Evolutionary conservation across 2,329 filamentous ascomycete genomes (phyloP).

Genomic region (Neurospora sp.): DNA sequence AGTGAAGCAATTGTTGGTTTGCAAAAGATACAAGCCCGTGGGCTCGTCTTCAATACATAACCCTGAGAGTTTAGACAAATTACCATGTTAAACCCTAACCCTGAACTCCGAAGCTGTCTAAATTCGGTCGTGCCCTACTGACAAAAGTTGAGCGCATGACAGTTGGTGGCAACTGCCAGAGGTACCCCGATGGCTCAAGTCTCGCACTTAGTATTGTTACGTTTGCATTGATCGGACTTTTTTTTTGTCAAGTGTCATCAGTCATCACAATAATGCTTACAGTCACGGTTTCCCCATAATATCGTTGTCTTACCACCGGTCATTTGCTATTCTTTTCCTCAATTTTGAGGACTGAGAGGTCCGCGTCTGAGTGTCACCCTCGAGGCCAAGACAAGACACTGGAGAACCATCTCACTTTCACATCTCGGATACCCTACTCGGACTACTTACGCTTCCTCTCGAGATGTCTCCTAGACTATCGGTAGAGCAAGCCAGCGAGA

Average conservation of each 20-base stretch:
- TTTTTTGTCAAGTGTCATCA: neutral
- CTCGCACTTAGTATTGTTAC: neutral
- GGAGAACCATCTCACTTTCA: neutral
- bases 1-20: neutral
- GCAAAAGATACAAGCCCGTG: neutral
- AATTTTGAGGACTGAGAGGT: neutral
- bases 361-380: neutral
- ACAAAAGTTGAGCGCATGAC: too few species aligned
- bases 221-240: neutral
- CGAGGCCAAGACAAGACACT: neutral
- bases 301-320: neutral
- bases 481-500: slow-evolving; percentile 17
- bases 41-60: neutral
- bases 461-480: neutral
- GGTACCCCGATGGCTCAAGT: too few species aligned
- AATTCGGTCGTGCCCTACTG: too few species aligned
- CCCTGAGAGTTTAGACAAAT: neutral
- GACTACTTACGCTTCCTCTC: neutral
- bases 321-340: neutral
- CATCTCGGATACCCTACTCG: neutral
- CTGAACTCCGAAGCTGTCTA: neutral
- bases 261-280: neutral
- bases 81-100: neutral
- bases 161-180: too few species aligned
- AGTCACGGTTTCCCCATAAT: neutral